Evolutionary conservation across 2,329 filamentous ascomycete species (phyloP).

Genomic region (Hysterium pulicare): DNA sequence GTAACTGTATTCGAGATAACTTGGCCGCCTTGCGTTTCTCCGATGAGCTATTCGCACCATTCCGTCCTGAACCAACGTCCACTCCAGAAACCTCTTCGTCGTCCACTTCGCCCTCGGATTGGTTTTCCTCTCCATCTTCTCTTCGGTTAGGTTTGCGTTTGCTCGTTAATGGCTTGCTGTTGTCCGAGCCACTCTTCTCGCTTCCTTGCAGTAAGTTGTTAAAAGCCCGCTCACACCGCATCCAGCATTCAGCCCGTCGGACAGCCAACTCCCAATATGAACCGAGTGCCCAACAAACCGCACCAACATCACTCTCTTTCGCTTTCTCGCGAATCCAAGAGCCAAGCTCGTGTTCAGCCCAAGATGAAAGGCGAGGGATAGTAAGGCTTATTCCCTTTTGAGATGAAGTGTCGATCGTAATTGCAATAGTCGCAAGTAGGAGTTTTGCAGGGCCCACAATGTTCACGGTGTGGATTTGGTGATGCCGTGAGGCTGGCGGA

Average conservation of each 20-base stretch:
- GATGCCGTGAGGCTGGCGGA: slow-evolving; percentile 10
- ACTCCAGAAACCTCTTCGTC: slow-evolving; percentile 13
- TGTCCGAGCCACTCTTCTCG: slow-evolving; percentile 15
- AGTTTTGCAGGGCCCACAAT: slow-evolving; percentile 51
- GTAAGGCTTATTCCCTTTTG: slow-evolving; percentile 54
- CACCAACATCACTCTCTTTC: slow-evolving; percentile 52
- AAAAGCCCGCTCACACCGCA: slow-evolving; percentile 50
- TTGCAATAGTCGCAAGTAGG: slow-evolving; percentile 56
- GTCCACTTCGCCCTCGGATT: slow-evolving; percentile 22
- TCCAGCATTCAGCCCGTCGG: slow-evolving; percentile 63
- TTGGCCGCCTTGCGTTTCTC: slow-evolving; percentile 11
- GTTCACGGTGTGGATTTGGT: slow-evolving; percentile 51
- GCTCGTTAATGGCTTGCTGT: slow-evolving; percentile 15
- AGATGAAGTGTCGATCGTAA: slow-evolving; percentile 47
- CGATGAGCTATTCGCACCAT: slow-evolving; percentile 11
- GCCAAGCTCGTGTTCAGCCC: slow-evolving; percentile 57
- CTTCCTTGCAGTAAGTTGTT: slow-evolving; percentile 21
- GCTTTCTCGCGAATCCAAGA: slow-evolving; percentile 47
- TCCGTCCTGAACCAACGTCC: slow-evolving; percentile 11
- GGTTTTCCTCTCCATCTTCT: slow-evolving; percentile 7
- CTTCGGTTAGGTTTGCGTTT: slow-evolving; percentile 21
- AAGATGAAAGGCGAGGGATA: slow-evolving; percentile 56
- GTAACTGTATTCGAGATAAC: slow-evolving; percentile 47
- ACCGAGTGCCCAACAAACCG: slow-evolving; percentile 64
- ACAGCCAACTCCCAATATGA: slow-evolving; percentile 64